Percentiles rank a stretch among this genome's conserved stretches.
phyloP scores from a whole-genome alignment of 2,329 filamentous ascomycete species.

The Epichloe gansuensis region DNA sequence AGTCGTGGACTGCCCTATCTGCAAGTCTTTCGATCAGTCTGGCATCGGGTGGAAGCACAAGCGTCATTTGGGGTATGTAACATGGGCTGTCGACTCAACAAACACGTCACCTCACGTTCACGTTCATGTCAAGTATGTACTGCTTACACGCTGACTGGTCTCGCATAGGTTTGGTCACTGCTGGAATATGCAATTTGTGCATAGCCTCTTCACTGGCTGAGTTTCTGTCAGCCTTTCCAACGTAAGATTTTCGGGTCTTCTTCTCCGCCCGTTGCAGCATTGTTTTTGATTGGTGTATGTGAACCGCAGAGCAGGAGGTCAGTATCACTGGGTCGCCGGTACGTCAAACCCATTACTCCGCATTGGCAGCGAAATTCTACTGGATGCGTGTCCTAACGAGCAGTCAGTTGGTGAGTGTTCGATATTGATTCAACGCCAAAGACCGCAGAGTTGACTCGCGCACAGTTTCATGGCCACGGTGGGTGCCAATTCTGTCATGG shows the following conservation, averaged over 20 bases:
- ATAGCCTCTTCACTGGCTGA: conserved; percentile 57
- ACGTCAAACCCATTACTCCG: conserved; percentile 13
- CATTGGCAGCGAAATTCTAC: too few relatives aligned
- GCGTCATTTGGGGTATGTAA: conserved; percentile 54
- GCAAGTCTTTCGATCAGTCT: conserved; percentile 36
- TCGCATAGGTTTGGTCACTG: conserved; percentile 16
- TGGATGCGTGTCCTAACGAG: neutral
- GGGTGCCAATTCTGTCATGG: conserved; percentile 18
- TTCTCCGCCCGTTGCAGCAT: too few relatives aligned
- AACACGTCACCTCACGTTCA: too few relatives aligned
- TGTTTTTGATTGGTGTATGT: too few relatives aligned
- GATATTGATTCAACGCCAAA: neutral
- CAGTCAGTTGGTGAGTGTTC: neutral
- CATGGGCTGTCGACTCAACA: neutral
- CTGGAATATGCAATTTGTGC: conserved; percentile 22
- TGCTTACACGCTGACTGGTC: too few relatives aligned
- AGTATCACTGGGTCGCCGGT: conserved; percentile 62
- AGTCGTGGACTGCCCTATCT: conserved; percentile 33
- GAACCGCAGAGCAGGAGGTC: conserved; percentile 33
- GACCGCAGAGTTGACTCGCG: neutral
- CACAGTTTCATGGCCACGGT: conserved; percentile 14
- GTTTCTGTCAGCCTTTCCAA: conserved; percentile 51
- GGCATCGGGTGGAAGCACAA: conserved; percentile 54
- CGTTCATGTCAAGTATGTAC: too few relatives aligned
- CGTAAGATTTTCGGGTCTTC: conserved; percentile 10